Base-by-base conservation (phyloP, 495 filamentous ascomycete genomes). In the Aspergillus homomorphus region DNA sequence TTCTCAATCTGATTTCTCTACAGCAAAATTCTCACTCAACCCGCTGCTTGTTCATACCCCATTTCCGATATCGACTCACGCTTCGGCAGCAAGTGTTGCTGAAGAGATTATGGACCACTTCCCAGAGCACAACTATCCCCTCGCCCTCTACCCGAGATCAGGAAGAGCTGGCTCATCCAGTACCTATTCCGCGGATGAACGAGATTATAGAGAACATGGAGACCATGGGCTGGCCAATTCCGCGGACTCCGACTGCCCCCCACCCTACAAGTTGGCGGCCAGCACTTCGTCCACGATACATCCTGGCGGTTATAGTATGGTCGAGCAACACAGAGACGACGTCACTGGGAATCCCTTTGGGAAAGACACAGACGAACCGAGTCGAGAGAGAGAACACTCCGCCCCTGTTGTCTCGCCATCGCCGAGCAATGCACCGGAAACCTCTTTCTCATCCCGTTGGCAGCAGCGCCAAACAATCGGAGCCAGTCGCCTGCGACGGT, bases 401-500 rank as follows among this genome's bases (percentile, higher is more conserved):
- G n/a, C n/a, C n/a, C n/a, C n/a, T n/a, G n/a, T n/a, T n/a, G n/a
- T n/a, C n/a, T n/a, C n/a, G n/a, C n/a, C n/a, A n/a, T n/a, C n/a
- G 41, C 41, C 41, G 3, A 28, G 23, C 4, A 12, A 7, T 30
- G 1, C 21, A 51, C 14, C 49, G 4, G 19, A 23, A 51, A 24
- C 23, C 23, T 88, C 60, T n/a, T n/a, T n/a, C 2, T 3, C 41
- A 2, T 43, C 41, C 1, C 14, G 2, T 3, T 96, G 91, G 91
- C 70, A 87, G 49, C 85, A 87, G 64, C 81, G 91, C 55, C 89
- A 92, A 72, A 79, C 78, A 52, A 85, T 84, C 52, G 65, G 64
- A 52, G 77, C 78, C 28, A 71, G 70, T 26, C 84, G 83, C 18
- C 79, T 96, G 64, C 88, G 87, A 75, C 87, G 91, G 59, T 91